These are phyloP conservation scores for Neopestalotiopsis clavispora DNA, from an alignment of 2,329 filamentous ascomycete species.

Conservation along the genomic window DNA sequence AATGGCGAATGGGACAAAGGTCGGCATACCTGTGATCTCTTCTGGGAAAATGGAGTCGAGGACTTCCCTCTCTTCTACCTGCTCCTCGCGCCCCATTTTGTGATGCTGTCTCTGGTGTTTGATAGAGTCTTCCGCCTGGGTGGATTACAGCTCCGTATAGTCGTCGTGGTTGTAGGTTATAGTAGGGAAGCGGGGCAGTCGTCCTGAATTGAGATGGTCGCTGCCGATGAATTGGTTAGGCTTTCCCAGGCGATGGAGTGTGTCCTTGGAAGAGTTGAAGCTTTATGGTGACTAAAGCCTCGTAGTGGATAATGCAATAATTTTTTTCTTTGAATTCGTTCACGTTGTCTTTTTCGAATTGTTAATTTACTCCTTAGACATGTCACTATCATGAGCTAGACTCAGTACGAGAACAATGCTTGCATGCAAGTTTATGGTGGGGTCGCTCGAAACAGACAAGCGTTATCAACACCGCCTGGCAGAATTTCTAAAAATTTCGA, in stretches of 20 bases:
- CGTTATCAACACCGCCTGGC: constrained; percentile 40
- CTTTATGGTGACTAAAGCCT: no score
- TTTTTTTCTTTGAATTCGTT: no score
- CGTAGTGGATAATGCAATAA: no score
- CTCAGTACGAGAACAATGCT: background rate
- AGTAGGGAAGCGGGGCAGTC: background rate
- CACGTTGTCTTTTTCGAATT: background rate
- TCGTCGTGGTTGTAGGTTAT: background rate
- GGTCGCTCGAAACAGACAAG: constrained; percentile 14
- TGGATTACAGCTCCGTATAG: background rate
- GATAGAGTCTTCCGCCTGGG: background rate
- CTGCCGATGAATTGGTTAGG: background rate
- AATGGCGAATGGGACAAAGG: background rate
- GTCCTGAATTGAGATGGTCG: background rate
- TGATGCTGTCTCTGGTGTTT: background rate
- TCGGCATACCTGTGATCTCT: constrained; percentile 80
- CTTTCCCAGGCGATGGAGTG: no score
- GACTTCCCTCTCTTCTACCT: constrained; percentile 94
- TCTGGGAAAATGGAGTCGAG: constrained; percentile 98
- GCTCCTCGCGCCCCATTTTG: constrained; percentile 79
- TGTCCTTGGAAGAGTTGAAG: no score
- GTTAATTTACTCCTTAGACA: background rate
- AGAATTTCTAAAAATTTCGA: constrained; percentile 34
- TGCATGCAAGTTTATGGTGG: constrained; percentile 13
- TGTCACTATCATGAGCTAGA: background rate